phyloP scores from a whole-genome alignment of 2,329 filamentous ascomycete genomes.

The Nannizziopsis arthrosporioides region DNA sequence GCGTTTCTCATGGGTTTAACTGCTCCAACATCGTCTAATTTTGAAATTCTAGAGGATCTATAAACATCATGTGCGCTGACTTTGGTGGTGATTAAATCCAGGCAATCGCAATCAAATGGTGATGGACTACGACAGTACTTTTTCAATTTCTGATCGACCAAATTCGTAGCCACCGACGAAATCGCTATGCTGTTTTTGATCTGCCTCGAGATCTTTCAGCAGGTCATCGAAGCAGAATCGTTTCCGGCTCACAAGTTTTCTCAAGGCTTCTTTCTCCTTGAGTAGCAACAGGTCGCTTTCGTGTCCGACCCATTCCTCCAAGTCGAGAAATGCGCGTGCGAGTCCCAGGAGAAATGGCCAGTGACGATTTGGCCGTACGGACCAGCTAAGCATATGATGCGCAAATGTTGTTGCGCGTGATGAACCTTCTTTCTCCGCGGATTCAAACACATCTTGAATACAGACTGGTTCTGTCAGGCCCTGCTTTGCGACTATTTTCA shows the following conservation, averaged over 20 bases:
- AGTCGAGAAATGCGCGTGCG: slow-evolving; percentile 25
- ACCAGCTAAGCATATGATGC: slow-evolving; percentile 17
- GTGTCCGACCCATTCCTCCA: slow-evolving; percentile 15
- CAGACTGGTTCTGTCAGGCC: neutral
- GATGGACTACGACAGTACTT: too few species aligned
- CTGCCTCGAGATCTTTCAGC: neutral
- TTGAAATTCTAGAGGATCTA: too few species aligned
- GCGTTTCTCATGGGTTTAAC: too few species aligned
- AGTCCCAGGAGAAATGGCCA: slow-evolving; percentile 24
- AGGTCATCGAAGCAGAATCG: neutral
- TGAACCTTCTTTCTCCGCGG: slow-evolving; percentile 2
- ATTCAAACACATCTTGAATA: neutral
- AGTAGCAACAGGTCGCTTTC: neutral
- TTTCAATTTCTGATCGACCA: too few species aligned
- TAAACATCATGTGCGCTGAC: too few species aligned
- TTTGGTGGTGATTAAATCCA: too few species aligned
- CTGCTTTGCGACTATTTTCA: neutral
- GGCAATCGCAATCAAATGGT: too few species aligned
- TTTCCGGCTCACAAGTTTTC: neutral
- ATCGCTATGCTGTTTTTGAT: neutral
- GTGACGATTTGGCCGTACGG: slow-evolving; percentile 16
- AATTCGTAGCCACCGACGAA: too few species aligned
- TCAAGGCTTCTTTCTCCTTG: neutral
- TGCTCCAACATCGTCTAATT: too few species aligned
- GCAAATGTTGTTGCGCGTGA: slow-evolving; percentile 18